Conservation (phyloP, 805 yeast species). For the Cyberlindnera galapagoensis region DNA sequence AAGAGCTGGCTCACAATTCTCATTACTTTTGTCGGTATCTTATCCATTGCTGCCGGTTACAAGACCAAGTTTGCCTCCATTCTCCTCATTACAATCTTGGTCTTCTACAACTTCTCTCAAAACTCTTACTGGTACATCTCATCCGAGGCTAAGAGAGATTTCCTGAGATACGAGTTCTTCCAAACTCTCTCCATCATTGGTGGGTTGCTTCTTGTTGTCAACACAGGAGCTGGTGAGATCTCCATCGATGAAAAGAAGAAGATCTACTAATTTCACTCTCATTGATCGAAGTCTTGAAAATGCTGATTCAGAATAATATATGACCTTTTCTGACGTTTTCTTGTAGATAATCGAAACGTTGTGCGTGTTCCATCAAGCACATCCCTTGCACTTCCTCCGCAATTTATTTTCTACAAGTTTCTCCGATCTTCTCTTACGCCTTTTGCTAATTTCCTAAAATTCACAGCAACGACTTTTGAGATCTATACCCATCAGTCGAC, state of each 20-base stretch:
- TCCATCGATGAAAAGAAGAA: conserved; percentile 95
- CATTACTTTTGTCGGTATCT: conserved; percentile 63
- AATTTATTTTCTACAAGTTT: too few relatives aligned
- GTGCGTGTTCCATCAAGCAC: too few relatives aligned
- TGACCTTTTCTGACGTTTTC: too few relatives aligned
- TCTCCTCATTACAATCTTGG: conserved; percentile 56
- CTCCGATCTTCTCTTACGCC: too few relatives aligned
- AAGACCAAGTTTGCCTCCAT: conserved; percentile 87
- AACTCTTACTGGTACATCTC: conserved; percentile 85
- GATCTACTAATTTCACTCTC: conserved; percentile 71
- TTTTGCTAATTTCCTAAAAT: too few relatives aligned
- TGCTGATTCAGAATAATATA: too few relatives aligned
- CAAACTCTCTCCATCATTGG: conserved; percentile 95
- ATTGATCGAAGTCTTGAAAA: too few relatives aligned
- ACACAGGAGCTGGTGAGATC: conserved; percentile 94
- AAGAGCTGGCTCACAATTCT: conserved; percentile 64
- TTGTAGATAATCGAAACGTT: too few relatives aligned
- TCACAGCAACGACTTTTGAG: too few relatives aligned
- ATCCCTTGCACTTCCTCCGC: too few relatives aligned
- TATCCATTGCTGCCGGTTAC: conserved; percentile 83
- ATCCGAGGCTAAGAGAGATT: conserved; percentile 74
- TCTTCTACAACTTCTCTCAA: conserved; percentile 67
- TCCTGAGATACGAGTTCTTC: conserved; percentile 85
- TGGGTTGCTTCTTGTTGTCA: conserved; percentile 82
- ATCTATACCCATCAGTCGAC: too few relatives aligned